Evolutionary conservation across 164 flowering plant species (phyloP), one percentile per base, ranked within the genome.

Genomic region (Piper longum): DNA sequence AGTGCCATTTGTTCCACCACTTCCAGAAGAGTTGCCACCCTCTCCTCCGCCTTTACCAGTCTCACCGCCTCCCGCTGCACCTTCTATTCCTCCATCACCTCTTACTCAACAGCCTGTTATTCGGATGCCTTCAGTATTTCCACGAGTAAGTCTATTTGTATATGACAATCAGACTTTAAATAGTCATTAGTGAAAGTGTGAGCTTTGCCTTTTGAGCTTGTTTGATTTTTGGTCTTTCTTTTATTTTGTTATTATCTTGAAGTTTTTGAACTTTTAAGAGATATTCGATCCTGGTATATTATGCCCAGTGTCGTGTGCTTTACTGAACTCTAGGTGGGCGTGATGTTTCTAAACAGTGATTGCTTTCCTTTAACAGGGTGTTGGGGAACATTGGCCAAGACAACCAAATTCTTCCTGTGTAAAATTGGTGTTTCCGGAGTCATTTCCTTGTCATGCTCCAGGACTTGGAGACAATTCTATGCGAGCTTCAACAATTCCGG

Each of bases 11-110:
- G 76, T 74, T 26, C 85, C 87, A 56, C 91, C 85, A 57, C 76
- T 77, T 41, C 90, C 88, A 44, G 78, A 73, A 56, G 80, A 80
- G 54, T 61, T 69, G 59, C 86, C 84, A 43, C 88, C 84, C 44
- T 74, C 83, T 60, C 82, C 85, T 67, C 88, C 89, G 59, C 88
- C 96, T 55, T 71, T 79, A 43, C 86, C 88, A 65, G 57, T 65
- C 43, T 77, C 81, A 13, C 79, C 77, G 54, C 80, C 81, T 16
- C 80, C 83, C 18, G 52, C 66, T 12, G 73, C 76, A 43, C 78
- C 73, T 9, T 74, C 75, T 58, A 70, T 74, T 40, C 66, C 66
- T 9, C 66, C 67, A 40, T 64, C 66, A 5, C 69, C 64, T 2
- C 74, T 66, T 16, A 70, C 71, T 43, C 62, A 42, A 18, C 71